These are phyloP conservation scores for Helianthus tuberosus DNA, from an alignment of 129 eudicot species.

Conservation along the genomic window DNA sequence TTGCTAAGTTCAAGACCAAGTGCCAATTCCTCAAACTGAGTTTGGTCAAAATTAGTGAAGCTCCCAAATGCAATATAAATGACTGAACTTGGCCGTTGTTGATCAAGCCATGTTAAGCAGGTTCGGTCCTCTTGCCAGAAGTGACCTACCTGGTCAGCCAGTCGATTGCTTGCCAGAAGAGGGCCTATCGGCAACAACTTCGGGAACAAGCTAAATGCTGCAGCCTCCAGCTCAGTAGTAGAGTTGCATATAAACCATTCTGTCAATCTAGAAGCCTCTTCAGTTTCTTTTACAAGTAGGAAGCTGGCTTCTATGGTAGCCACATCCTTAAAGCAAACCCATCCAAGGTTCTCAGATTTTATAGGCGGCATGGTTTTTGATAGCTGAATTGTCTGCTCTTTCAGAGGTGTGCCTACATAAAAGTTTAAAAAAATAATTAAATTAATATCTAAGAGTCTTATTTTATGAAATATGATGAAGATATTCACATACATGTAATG, in stretches of 20 bases:
- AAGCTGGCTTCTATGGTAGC: conserved; percentile 18
- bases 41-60: conserved; percentile 38
- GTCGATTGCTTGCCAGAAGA: conserved; percentile 48
- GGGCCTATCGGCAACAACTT: conserved; percentile 51
- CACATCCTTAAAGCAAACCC: conserved; percentile 34
- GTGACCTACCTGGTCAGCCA: conserved; percentile 35
- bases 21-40: conserved; percentile 54
- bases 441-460: neutral
- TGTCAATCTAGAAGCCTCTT: conserved; percentile 21
- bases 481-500: too few species aligned
- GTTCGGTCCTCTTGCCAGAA: conserved; percentile 59
- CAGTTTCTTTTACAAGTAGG: neutral
- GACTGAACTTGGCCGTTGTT: conserved; percentile 44
- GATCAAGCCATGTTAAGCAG: conserved; percentile 66
- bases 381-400: conserved; percentile 38
- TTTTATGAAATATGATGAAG: too few species aligned
- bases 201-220: conserved; percentile 32
- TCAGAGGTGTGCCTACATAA: conserved; percentile 35
- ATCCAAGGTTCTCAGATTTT: conserved; percentile 27
- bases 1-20: conserved; percentile 54
- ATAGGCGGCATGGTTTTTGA: conserved; percentile 44
- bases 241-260: conserved; percentile 50
- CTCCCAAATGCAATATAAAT: conserved; percentile 66
- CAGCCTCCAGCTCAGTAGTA: conserved; percentile 45
- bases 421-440: neutral